Percentiles rank a stretch among this genome's conserved stretches.
Evolutionary conservation across 2,329 filamentous ascomycete genomes (phyloP).

Genomic region (Penicillium sp.): DNA sequence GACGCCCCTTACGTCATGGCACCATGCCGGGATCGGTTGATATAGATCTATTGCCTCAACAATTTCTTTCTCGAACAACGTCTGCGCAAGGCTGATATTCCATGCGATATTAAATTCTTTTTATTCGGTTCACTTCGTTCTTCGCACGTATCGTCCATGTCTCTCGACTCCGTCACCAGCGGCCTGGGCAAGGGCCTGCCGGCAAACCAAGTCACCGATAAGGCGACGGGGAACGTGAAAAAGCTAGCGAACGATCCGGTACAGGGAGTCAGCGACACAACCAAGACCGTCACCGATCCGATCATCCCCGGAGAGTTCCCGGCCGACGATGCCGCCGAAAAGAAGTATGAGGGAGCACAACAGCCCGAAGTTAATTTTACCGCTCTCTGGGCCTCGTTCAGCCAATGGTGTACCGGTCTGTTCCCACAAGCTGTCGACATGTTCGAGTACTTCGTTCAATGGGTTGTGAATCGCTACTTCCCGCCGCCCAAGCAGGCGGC

Average conservation of each 20-base stretch:
- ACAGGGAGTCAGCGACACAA: constrained; percentile 16
- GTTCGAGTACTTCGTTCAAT: constrained; percentile 26
- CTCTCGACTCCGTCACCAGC: constrained; percentile 25
- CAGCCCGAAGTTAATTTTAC: constrained; percentile 18
- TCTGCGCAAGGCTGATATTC: not conserved
- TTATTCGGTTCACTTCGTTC: not conserved
- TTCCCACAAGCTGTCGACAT: constrained; percentile 27
- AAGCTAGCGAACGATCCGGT: constrained; percentile 13
- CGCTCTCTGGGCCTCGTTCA: constrained; percentile 16
- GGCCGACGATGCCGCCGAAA: constrained; percentile 18
- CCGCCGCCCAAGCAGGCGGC: constrained; percentile 28
- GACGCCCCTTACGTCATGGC: constrained; percentile 26
- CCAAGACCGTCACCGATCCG: constrained; percentile 19
- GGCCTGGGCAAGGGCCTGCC: constrained; percentile 22
- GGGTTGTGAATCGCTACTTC: constrained; percentile 25
- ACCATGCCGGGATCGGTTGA: constrained; percentile 3
- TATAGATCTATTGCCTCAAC: constrained; percentile 12
- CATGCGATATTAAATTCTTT: not conserved
- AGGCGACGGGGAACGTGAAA: constrained; percentile 15
- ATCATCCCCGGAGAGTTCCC: constrained; percentile 30
- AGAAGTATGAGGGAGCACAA: constrained; percentile 13
- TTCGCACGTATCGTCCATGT: constrained; percentile 16
- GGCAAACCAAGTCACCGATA: constrained; percentile 16
- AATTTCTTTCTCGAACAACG: not conserved
- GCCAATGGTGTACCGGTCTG: constrained; percentile 17